A percentile compares a stretch with the other conserved stretches of the same genome.
Evolutionary conservation across 164 flowering plant species (phyloP).

Genomic region (Houttuynia cordata): DNA sequence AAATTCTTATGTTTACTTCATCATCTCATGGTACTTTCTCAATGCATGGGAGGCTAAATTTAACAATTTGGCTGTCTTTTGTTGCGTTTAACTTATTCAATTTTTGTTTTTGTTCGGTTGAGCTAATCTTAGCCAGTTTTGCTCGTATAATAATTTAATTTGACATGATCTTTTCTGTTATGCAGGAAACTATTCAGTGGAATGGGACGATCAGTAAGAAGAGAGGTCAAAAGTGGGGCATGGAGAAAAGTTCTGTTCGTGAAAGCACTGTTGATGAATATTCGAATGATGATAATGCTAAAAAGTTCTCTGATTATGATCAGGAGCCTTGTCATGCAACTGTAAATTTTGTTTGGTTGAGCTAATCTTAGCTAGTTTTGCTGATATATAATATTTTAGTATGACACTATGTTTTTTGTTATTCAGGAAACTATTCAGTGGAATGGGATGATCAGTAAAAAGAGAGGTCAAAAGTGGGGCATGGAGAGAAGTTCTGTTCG

Average conservation of each 20-base stretch:
- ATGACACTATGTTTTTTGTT: background rate
- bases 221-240: constrained; percentile 95
- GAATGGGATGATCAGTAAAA: constrained; percentile 81
- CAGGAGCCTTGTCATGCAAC: background rate
- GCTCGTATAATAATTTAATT: too few species aligned
- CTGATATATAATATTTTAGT: too few species aligned
- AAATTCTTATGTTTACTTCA: background rate
- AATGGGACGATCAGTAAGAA: constrained; percentile 76
- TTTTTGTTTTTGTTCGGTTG: too few species aligned
- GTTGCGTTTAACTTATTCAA: background rate
- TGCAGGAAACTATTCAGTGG: constrained; percentile 56
- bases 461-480: constrained; percentile 95
- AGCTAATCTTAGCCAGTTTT: too few species aligned
- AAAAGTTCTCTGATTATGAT: constrained; percentile 15
- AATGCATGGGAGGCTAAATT: too few species aligned
- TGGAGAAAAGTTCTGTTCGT: constrained; percentile 31
- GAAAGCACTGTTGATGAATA: constrained; percentile 17
- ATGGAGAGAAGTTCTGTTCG: constrained; percentile 34
- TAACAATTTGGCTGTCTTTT: too few species aligned
- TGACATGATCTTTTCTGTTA: constrained; percentile 1
- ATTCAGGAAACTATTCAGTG: constrained; percentile 48
- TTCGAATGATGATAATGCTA: constrained; percentile 14
- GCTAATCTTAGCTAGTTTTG: too few species aligned
- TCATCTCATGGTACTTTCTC: background rate
- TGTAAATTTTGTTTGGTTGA: too few species aligned